phyloP scores from a whole-genome alignment of 768 basidiomycete genomes.

The Termitomyces sp. region DNA sequence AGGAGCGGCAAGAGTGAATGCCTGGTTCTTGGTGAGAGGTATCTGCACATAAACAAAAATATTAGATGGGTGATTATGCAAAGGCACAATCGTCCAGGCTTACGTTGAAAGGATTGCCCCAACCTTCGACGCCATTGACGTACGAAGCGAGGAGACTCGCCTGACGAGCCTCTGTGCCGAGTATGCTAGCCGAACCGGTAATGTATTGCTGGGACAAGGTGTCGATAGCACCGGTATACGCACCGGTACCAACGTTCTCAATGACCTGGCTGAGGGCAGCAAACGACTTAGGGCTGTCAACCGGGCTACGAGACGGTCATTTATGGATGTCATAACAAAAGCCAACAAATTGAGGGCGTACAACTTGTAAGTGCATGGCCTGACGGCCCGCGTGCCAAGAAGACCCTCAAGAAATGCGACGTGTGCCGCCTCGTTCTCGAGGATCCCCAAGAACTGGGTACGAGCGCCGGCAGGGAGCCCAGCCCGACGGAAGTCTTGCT shows the following conservation, averaged over 20 bases:
- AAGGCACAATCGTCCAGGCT: background rate
- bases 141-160: slow-evolving; percentile 6
- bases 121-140: slow-evolving; percentile 11
- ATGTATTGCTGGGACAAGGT: slow-evolving; percentile 6
- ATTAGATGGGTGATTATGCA: background rate
- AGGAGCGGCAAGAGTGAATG: slow-evolving; percentile 28
- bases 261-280: slow-evolving; percentile 6
- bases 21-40: slow-evolving; percentile 26
- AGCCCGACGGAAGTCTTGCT: slow-evolving; percentile 3
- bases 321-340: background rate
- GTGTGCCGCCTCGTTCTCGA: slow-evolving; percentile 1
- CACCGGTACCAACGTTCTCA: slow-evolving; percentile 11
- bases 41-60: slow-evolving; percentile 15
- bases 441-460: slow-evolving; percentile 7
- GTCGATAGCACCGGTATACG: slow-evolving; percentile 9
- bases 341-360: background rate
- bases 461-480: slow-evolving; percentile 8
- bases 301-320: slow-evolving; percentile 1
- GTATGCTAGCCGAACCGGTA: slow-evolving; percentile 10
- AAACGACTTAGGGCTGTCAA: slow-evolving; percentile 2
- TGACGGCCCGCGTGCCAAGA: background rate
- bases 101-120: slow-evolving; percentile 12
- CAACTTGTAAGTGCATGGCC: slow-evolving; percentile 12
- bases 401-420: slow-evolving; percentile 4
- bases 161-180: slow-evolving; percentile 14